phyloP scores from a whole-genome alignment of 2,329 filamentous ascomycete genomes.

The Xylaria sp. region DNA sequence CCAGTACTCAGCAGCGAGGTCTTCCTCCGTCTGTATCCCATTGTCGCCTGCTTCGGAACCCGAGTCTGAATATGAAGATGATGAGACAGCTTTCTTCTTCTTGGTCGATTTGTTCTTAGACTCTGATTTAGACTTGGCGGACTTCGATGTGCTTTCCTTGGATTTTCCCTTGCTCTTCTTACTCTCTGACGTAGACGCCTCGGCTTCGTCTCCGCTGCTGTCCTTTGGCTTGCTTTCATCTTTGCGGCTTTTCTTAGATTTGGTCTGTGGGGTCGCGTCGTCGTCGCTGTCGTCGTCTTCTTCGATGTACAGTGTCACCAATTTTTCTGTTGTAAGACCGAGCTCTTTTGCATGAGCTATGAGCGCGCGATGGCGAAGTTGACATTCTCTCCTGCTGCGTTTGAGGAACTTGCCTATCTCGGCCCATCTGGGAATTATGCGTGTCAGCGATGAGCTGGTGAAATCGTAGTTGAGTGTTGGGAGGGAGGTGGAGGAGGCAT shows the following conservation, averaged over 20 bases:
- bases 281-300: constrained; percentile 13
- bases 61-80: background rate
- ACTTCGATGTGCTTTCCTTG: background rate
- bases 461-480: background rate
- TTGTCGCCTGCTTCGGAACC: background rate
- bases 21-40: background rate
- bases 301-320: constrained; percentile 20
- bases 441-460: background rate
- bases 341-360: constrained; percentile 17
- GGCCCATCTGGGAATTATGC: constrained; percentile 21
- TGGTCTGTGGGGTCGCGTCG: constrained; percentile 1
- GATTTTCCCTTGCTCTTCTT: constrained; percentile 9
- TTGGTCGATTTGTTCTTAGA: background rate
- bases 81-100: constrained; percentile 3
- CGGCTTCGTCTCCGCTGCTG: background rate
- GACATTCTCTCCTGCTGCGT: constrained; percentile 20
- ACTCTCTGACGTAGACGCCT: background rate
- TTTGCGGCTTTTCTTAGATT: constrained; percentile 1
- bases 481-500: background rate
- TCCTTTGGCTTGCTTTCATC: background rate
- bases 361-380: constrained; percentile 25
- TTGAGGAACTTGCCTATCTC: constrained; percentile 26
- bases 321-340: constrained; percentile 16
- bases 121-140: background rate
- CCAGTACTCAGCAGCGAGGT: constrained; percentile 13